Evolutionary conservation across 2,329 filamentous ascomycete genomes (phyloP), one percentile per base, ranked within the genome.

Genomic region (Microcera coccophila): DNA sequence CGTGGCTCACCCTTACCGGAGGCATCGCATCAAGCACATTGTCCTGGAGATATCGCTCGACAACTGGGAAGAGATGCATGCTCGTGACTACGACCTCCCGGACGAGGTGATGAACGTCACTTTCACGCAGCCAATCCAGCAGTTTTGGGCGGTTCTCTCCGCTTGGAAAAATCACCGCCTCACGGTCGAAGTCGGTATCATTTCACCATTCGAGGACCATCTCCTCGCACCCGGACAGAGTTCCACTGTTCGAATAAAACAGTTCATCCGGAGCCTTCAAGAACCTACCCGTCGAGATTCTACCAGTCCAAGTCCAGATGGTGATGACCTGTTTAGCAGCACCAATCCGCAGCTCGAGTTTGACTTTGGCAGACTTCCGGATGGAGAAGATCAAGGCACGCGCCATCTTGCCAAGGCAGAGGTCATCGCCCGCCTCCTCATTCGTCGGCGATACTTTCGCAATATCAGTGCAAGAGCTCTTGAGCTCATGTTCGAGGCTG

Each of bases 171-270:
- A 24, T 20, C 19, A 47, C 9, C 24, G 31, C 3, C 16, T 52
- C 8, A 45, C 48, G 26, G 38, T 51, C 17, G 40, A 52, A 34
- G 16, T 52, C 1, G 48, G 48, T 3, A 31, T 50, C n/a, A 16
- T 44, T 39, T 44, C 48, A 2, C 5, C 24, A 12, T 39, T 19
- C 18, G 32, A n/a, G n/a, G n/a, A n/a, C n/a, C n/a, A n/a, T n/a
- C n/a, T n/a, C n/a, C n/a, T n/a, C n/a, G n/a, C n/a, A n/a, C n/a
- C n/a, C n/a, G n/a, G n/a, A n/a, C n/a, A n/a, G n/a, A n/a, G n/a
- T n/a, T n/a, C n/a, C n/a, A n/a, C n/a, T n/a, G n/a, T n/a, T n/a
- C n/a, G n/a, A n/a, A n/a, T n/a, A n/a, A n/a, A n/a, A n/a, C n/a
- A n/a, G n/a, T n/a, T n/a, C n/a, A n/a, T n/a, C n/a, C n/a, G n/a